Percentiles rank a stretch among this genome's conserved stretches.
Conservation (phyloP, 495 filamentous ascomycete genomes). For the Glarea lozoyensis region DNA sequence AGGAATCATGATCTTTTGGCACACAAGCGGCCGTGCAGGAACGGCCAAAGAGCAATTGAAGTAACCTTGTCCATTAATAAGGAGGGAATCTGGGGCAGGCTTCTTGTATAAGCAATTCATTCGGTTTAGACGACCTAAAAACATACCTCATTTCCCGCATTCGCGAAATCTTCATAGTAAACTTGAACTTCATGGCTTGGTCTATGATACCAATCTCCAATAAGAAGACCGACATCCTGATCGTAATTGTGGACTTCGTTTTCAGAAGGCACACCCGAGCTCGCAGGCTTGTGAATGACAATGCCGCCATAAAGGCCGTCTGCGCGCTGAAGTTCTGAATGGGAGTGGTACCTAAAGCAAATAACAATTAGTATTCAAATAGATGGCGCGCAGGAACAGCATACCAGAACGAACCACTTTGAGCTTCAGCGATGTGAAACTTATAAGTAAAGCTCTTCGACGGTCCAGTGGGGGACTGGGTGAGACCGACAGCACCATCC, state of each 20-base stretch:
- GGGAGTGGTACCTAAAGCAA: no score
- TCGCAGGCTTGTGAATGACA: constrained; percentile 39
- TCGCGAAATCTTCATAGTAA: constrained; percentile 37
- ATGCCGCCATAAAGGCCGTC: constrained; percentile 53
- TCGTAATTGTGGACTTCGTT: constrained; percentile 20
- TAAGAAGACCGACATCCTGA: constrained; percentile 33
- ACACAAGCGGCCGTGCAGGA: constrained; percentile 37
- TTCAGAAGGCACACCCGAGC: constrained; percentile 21
- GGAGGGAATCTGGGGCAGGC: constrained; percentile 43
- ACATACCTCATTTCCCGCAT: constrained; percentile 32
- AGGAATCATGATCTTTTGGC: constrained; percentile 16
- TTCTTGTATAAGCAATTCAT: constrained; percentile 8
- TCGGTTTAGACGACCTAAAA: background rate
- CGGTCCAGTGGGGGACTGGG: constrained; percentile 41
- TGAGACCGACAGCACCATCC: constrained; percentile 52
- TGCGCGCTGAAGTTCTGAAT: constrained; percentile 28
- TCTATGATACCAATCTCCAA: constrained; percentile 48
- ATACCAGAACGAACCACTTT: constrained; percentile 38
- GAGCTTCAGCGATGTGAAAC: constrained; percentile 37
- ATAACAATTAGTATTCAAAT: no score
- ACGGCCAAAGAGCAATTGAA: constrained; percentile 42
- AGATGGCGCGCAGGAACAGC: no score
- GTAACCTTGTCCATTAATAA: constrained; percentile 39
- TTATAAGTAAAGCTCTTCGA: constrained; percentile 38
- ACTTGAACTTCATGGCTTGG: constrained; percentile 26